A percentile compares a stretch with the other conserved stretches of the same genome.
These are phyloP conservation scores for Arthrobotrys sinensis DNA, from an alignment of 2,329 filamentous ascomycete genomes.

Conservation along the genomic window DNA sequence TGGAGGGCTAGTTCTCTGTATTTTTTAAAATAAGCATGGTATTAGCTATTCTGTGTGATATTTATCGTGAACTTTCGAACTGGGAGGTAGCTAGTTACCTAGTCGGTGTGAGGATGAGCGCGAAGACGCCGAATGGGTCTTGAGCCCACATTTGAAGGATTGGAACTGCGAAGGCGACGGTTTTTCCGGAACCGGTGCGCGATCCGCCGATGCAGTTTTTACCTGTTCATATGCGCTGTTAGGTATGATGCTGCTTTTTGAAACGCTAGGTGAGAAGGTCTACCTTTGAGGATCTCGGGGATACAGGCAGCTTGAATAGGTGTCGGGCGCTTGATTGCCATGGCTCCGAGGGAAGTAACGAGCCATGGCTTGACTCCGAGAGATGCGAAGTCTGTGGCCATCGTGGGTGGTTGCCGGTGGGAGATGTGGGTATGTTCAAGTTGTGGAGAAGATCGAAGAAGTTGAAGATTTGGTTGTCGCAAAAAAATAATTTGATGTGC, in stretches of 20 bases:
- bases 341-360: conserved; percentile 80
- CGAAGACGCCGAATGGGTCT: conserved; percentile 93
- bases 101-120: conserved; percentile 88
- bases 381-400: conserved; percentile 76
- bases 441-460: conserved; percentile 1
- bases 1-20: conserved; percentile 88
- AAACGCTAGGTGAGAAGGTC: neutral
- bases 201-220: conserved; percentile 95
- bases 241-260: neutral
- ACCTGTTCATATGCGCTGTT: conserved; percentile 66
- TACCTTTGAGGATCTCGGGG: conserved; percentile 85
- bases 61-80: neutral
- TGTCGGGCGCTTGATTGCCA: conserved; percentile 90
- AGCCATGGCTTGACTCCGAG: conserved; percentile 88
- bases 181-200: conserved; percentile 96
- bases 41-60: neutral
- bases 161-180: conserved; percentile 92
- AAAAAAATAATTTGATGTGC: conserved; percentile 44
- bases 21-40: neutral
- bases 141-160: conserved; percentile 94
- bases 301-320: conserved; percentile 95
- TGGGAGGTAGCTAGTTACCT: conserved; percentile 70
- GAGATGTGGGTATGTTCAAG: neutral
- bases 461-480: conserved; percentile 40
- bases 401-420: conserved; percentile 10